Percentiles rank a stretch among this genome's conserved stretches.
Conservation (phyloP, 768 basidiomycete species). For the Gymnopilus dilepis region DNA sequence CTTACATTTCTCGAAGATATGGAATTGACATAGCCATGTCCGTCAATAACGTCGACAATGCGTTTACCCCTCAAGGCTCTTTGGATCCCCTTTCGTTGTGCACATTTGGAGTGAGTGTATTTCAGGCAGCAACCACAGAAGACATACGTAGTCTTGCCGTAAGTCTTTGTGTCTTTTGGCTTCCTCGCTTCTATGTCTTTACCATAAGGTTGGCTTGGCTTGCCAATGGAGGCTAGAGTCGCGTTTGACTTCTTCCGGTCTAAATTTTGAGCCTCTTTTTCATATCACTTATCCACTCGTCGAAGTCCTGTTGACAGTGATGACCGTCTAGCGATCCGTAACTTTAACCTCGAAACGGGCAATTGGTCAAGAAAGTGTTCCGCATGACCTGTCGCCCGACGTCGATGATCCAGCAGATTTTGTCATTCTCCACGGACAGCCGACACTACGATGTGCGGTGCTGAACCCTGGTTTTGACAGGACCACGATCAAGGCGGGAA, state of each 20-base stretch:
- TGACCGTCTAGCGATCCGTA: conserved; percentile 45
- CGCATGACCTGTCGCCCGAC: conserved; percentile 39
- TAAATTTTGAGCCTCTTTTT: background rate
- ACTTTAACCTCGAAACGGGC: conserved; percentile 57
- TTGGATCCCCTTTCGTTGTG: conserved; percentile 66
- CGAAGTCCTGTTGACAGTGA: background rate
- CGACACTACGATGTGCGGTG: conserved; percentile 49
- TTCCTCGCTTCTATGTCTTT: background rate
- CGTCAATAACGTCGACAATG: conserved; percentile 70
- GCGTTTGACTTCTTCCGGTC: background rate
- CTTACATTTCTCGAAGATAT: conserved; percentile 48
- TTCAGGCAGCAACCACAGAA: conserved; percentile 56
- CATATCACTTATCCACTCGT: background rate
- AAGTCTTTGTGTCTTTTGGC: conserved; percentile 25
- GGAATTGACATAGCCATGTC: conserved; percentile 57
- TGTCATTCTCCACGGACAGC: conserved; percentile 58
- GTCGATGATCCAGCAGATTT: conserved; percentile 58
- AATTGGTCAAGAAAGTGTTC: conserved; percentile 39
- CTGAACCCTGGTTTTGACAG: conserved; percentile 55
- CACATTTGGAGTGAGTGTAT: conserved; percentile 61
- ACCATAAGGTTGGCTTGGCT: background rate
- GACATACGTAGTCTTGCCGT: conserved; percentile 57
- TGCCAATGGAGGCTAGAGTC: background rate
- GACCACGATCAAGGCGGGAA: conserved; percentile 54
- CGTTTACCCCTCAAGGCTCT: conserved; percentile 72